phyloP scores from a whole-genome alignment of 2,329 filamentous ascomycete genomes.

The Fusarium armeniacum region DNA sequence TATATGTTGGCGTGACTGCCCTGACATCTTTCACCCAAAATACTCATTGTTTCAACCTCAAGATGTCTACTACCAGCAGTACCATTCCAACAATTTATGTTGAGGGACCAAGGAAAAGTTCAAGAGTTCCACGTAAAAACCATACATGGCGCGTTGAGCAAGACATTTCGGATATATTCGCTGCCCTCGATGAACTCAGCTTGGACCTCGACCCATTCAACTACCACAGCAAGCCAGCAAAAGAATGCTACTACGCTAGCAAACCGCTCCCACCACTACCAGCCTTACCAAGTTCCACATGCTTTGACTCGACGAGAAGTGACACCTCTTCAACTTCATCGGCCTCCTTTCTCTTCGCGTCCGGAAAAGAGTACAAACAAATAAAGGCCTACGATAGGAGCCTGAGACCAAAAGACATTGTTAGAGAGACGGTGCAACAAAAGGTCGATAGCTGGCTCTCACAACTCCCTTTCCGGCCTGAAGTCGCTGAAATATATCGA shows the following conservation, averaged over 20 bases:
- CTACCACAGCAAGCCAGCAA: background rate
- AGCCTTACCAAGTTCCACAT: slow-evolving; percentile 1
- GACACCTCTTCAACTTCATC: slow-evolving; percentile 6
- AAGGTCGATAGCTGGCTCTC: background rate
- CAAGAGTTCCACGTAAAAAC: background rate
- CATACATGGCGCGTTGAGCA: background rate
- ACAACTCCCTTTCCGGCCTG: background rate
- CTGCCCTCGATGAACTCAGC: background rate
- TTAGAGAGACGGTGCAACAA: background rate
- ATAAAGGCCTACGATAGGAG: background rate
- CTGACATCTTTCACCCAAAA: background rate
- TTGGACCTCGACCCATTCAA: background rate
- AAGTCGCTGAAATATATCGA: background rate
- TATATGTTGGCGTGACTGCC: background rate
- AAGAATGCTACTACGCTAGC: background rate
- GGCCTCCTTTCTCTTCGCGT: background rate
- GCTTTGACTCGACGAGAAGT: background rate
- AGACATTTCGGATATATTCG: background rate
- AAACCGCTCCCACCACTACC: slow-evolving; percentile 1
- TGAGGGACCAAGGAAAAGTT: background rate
- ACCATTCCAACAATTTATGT: background rate
- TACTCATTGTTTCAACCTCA: background rate
- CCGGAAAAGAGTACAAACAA: background rate
- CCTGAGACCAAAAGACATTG: background rate
- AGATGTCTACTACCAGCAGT: slow-evolving; percentile 1